Percentiles rank a stretch among this genome's conserved stretches.
Conservation (phyloP, 1,284 basidiomycete species). For the Phlebopus sp. region DNA sequence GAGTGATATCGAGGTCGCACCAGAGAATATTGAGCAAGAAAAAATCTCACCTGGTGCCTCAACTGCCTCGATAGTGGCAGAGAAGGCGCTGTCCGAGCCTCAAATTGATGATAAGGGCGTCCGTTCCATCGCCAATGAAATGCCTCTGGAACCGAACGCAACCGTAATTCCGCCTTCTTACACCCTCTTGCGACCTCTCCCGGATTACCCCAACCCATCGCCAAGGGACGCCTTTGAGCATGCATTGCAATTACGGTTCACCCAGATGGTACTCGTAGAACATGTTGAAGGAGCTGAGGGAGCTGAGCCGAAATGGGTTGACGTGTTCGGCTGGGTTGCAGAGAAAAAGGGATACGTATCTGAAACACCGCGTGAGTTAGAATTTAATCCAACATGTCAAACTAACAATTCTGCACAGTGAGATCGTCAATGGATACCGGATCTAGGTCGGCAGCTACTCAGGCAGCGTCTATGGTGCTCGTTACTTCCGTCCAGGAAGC, state of each 20-base stretch:
- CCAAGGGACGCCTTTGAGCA: slow-evolving; percentile 71
- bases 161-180: slow-evolving; percentile 44
- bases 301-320: slow-evolving; percentile 81
- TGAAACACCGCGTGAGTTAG: slow-evolving; percentile 25
- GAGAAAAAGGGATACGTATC: slow-evolving; percentile 44
- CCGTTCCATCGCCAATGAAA: slow-evolving; percentile 7
- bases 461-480: slow-evolving; percentile 14
- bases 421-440: slow-evolving; percentile 32
- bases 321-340: slow-evolving; percentile 84
- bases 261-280: slow-evolving; percentile 82
- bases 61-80: slow-evolving; percentile 12
- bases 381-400: not conserved
- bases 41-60: not conserved
- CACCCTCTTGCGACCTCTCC: slow-evolving; percentile 49
- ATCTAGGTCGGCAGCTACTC: slow-evolving; percentile 27
- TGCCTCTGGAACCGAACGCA: slow-evolving; percentile 38
- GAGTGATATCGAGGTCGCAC: not conserved
- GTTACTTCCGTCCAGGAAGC: slow-evolving; percentile 17
- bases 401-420: slow-evolving; percentile 12
- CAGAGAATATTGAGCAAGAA: not conserved
- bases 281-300: slow-evolving; percentile 83
- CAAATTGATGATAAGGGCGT: not conserved
- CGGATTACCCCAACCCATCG: slow-evolving; percentile 53
- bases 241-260: slow-evolving; percentile 84
- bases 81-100: slow-evolving; percentile 6